Base-by-base conservation (phyloP, 148 eudicot species). In the Cornus kousa region DNA sequence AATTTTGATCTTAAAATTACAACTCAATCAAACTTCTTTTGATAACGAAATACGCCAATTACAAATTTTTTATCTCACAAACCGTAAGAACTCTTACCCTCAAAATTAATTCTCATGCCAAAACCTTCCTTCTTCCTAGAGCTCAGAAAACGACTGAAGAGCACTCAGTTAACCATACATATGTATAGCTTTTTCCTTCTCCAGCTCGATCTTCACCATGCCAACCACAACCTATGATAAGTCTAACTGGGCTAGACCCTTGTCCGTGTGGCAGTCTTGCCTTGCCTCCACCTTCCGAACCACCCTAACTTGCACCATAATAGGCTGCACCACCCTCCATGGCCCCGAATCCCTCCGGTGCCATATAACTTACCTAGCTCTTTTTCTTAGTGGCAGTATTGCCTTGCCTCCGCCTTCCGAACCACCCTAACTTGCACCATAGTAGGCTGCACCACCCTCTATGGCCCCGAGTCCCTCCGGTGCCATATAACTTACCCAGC, bases 361-460 rank as follows among this genome's bases (percentile, higher is more conserved):
- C 13, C 83, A 85, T 37, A 73, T 90, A 5, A 81, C 87, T 40
- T 86, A 85, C 40, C 94, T 94, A 0, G 90, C n/a, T n/a, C 94
- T 16, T 92, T 87, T 68, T 90, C 97, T 0, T 92, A 92, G 94
- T 90, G n/a, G 88, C n/a, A n/a, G n/a, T n/a, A n/a, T 9, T 82
- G 87, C 79, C 69, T 92, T 33, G 70, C 79, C 74, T 83, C 97
- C 1, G 92, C 92, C 76, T 87, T 85, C 66, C 83, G 92, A 35
- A 87, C 97, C 40, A 88, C 93, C 57, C 6, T 90, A 59, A 93
- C 97, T 3, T 92, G 97, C 83, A 70, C 82, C 50, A 79, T 92
- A 57, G 93, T 92, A 13, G 93, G 91, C 2, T 28, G 76, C 73
- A 59, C 78, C 53, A 90, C 92, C 70, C 87, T 92, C 40, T 86